phyloP scores from a whole-genome alignment of 106 monocot genomes.

The Dendrobium nobile region DNA sequence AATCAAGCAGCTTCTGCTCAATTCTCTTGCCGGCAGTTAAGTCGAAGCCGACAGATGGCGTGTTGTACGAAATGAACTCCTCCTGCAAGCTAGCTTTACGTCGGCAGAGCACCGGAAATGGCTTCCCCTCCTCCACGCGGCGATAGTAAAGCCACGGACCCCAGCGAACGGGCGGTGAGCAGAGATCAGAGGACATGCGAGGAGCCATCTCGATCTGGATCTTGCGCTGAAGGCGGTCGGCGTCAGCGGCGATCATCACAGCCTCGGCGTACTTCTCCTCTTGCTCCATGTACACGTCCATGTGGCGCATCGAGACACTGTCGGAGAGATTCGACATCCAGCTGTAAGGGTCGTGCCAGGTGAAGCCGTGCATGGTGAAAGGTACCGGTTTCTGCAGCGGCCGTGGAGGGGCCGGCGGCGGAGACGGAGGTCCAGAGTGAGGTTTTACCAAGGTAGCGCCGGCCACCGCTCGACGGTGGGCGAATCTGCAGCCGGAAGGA shows the following conservation, averaged over 20 bases:
- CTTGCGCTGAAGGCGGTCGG: constrained; percentile 66
- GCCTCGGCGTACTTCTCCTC: constrained; percentile 90
- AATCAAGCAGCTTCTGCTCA: constrained; percentile 88
- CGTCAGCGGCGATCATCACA: constrained; percentile 44
- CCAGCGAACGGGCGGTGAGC: constrained; percentile 76
- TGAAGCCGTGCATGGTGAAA: constrained; percentile 61
- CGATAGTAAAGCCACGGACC: constrained; percentile 93
- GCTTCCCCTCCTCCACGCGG: constrained; percentile 84
- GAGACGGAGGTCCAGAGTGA: constrained; percentile 28
- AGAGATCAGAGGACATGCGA: constrained; percentile 56
- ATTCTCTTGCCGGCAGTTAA: constrained; percentile 69
- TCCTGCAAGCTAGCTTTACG: constrained; percentile 63
- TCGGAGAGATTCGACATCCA: constrained; percentile 92
- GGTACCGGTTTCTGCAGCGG: constrained; percentile 77
- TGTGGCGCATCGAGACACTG: constrained; percentile 80
- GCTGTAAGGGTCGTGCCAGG: constrained; percentile 81
- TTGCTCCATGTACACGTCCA: constrained; percentile 84
- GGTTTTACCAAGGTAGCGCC: constrained; percentile 26
- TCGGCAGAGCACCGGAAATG: constrained; percentile 77
- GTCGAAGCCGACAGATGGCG: constrained; percentile 75
- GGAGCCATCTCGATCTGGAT: constrained; percentile 91
- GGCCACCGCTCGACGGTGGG: not conserved
- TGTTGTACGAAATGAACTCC: constrained; percentile 70
- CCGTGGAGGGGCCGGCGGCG: constrained; percentile 57
- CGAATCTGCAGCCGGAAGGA: constrained; percentile 1